These are phyloP conservation scores for Ceratocystis colombiana DNA, from an alignment of 2,329 filamentous ascomycete genomes.

Conservation along the genomic window DNA sequence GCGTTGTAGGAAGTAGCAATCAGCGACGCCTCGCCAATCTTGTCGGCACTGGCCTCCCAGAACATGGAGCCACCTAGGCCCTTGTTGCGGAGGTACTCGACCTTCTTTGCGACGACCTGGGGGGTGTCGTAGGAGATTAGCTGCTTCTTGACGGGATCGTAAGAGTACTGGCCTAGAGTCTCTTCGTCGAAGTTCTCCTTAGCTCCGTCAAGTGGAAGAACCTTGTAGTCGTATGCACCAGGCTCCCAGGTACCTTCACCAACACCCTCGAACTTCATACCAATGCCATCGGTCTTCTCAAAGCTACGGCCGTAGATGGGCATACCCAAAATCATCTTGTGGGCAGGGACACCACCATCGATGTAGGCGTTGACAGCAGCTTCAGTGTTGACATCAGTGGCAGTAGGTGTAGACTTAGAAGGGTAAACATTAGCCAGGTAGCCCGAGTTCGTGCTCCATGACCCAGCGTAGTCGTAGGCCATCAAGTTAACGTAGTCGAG, in stretches of 20 bases:
- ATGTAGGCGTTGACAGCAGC: slow-evolving; percentile 57
- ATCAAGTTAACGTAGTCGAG: slow-evolving; percentile 54
- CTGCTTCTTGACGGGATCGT: slow-evolving; percentile 48
- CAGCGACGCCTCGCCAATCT: slow-evolving; percentile 48
- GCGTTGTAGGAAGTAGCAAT: slow-evolving; percentile 39
- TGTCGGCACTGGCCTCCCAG: slow-evolving; percentile 70
- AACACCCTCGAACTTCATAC: slow-evolving; percentile 49
- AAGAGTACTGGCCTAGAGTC: slow-evolving; percentile 59
- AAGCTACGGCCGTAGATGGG: slow-evolving; percentile 72
- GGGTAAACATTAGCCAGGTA: slow-evolving; percentile 64
- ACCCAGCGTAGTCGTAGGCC: slow-evolving; percentile 64
- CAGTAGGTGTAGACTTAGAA: slow-evolving; percentile 42
- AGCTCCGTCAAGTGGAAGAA: slow-evolving; percentile 53
- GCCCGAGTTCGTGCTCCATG: slow-evolving; percentile 53
- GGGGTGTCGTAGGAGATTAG: slow-evolving; percentile 66
- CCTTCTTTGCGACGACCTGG: slow-evolving; percentile 51
- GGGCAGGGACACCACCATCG: slow-evolving; percentile 47
- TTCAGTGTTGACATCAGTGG: slow-evolving; percentile 61
- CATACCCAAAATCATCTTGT: slow-evolving; percentile 67
- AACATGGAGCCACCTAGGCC: slow-evolving; percentile 71
- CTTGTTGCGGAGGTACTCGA: slow-evolving; percentile 50
- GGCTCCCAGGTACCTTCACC: slow-evolving; percentile 62
- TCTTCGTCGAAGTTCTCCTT: slow-evolving; percentile 47
- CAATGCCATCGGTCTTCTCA: slow-evolving; percentile 49
- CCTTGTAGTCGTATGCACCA: slow-evolving; percentile 75